Conservation (phyloP, 192 early-diverging fungal species). For the Chytriomyces sp. region DNA sequence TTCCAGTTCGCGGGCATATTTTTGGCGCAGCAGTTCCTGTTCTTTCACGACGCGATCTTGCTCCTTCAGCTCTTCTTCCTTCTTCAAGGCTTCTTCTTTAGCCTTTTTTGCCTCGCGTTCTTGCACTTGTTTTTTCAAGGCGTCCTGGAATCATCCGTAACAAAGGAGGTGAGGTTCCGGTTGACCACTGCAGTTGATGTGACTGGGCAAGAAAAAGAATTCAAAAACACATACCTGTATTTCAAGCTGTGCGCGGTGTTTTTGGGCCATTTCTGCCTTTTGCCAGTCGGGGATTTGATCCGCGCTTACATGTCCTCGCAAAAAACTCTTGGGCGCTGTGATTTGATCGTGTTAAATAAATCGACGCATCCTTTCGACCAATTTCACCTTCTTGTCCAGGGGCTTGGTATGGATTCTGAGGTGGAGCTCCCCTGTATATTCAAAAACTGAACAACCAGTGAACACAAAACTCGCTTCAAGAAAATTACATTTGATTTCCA, state of each 20-base stretch:
- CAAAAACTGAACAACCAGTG: no score
- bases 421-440: no score
- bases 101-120: slow-evolving; percentile 45
- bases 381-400: no score
- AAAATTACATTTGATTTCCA: no score
- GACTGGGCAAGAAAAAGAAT: neutral
- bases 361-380: no score
- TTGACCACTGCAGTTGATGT: no score
- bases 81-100: slow-evolving; percentile 10
- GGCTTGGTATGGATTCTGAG: no score
- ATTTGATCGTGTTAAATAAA: no score
- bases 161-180: neutral
- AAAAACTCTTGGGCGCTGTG: slow-evolving; percentile 3
- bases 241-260: slow-evolving; percentile 38
- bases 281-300: slow-evolving; percentile 42
- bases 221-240: slow-evolving; percentile 36
- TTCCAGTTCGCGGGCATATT: slow-evolving; percentile 43
- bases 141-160: slow-evolving; percentile 30
- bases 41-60: slow-evolving; percentile 43
- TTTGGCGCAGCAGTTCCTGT: slow-evolving; percentile 38
- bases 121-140: slow-evolving; percentile 42
- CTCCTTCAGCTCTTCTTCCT: slow-evolving; percentile 41
- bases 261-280: slow-evolving; percentile 36
- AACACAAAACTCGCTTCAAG: no score
- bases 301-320: slow-evolving; percentile 24